phyloP scores from a whole-genome alignment of 345 rosid genomes.

The Corchorus olitorius region DNA sequence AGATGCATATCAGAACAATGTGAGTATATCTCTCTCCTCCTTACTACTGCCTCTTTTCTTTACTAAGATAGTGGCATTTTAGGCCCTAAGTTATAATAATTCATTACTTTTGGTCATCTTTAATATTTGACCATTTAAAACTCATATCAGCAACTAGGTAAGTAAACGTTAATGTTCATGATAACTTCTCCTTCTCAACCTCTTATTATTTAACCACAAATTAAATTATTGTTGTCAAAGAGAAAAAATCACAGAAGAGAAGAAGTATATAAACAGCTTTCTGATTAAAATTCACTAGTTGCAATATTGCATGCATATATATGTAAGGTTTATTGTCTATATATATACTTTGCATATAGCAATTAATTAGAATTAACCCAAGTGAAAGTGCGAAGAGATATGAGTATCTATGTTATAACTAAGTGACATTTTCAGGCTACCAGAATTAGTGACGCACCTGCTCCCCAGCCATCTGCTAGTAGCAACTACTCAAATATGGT shows the following conservation, averaged over 20 bases:
- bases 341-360: no score
- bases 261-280: background rate
- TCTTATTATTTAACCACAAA: background rate
- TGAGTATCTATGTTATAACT: no score
- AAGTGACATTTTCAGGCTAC: constrained; percentile 4
- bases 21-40: constrained; percentile 1
- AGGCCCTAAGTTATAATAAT: background rate
- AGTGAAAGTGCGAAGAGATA: no score
- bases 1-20: constrained; percentile 4
- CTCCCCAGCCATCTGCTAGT: constrained; percentile 7
- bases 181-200: background rate
- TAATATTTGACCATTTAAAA: background rate
- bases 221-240: no score
- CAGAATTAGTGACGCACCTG: background rate
- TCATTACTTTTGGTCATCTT: background rate
- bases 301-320: background rate
- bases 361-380: no score
- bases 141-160: background rate
- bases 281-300: background rate
- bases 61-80: background rate
- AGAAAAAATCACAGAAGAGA: background rate
- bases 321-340: background rate
- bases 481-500: background rate
- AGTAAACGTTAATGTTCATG: background rate
- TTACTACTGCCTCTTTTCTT: no score